Evolutionary conservation across 208 protist species (phyloP), one percentile per base, ranked within the genome.

Genomic region (Leptomonas seymouri): DNA sequence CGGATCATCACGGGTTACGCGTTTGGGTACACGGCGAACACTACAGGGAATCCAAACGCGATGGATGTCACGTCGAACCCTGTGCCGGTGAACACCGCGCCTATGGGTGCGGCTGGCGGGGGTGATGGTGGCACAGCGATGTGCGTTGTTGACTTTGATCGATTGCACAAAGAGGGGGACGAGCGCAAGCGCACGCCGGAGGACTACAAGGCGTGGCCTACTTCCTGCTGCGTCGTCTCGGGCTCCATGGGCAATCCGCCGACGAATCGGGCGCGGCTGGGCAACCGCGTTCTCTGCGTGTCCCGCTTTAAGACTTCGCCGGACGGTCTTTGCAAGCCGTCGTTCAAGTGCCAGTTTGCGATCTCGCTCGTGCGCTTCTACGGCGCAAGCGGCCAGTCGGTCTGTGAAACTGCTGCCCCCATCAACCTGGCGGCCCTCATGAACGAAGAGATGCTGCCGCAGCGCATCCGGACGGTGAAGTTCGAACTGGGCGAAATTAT

Each of bases 301-400:
- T 88, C 86, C 45, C 86, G 86, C 60, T 91, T 86, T 61, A 91
- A 91, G 39, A 88, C 86, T 0, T 75, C 73, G 61, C 64, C 69
- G 11, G 82, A 91, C 42, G 86, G 82, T 11, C 78, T 91, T 18
- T 91, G 86, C 67, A 91, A 91, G 68, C 74, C 82, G 28, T 91
- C 86, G 23, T 84, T 85, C 62, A 88, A 91, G 77, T 91, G 76
- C 34, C 86, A 85, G 64, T 65, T 91, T 39, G 62, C 60, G 8
- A 60, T 91, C 45, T 79, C 68, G 3, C 51, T 91, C 0, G 66
- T 78, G 25, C 82, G 82, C 42, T 69, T 79, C 46, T 76, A 69
- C 60, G 77, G 75, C 21, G 74, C 58, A 21, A 58, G 77, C 36
- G 68, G 79, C 20, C 74, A 77, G 39, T 57, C 64, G 0, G 78